Evolutionary conservation across 306 rosid species (phyloP).

Genomic region (Neltuma alba): DNA sequence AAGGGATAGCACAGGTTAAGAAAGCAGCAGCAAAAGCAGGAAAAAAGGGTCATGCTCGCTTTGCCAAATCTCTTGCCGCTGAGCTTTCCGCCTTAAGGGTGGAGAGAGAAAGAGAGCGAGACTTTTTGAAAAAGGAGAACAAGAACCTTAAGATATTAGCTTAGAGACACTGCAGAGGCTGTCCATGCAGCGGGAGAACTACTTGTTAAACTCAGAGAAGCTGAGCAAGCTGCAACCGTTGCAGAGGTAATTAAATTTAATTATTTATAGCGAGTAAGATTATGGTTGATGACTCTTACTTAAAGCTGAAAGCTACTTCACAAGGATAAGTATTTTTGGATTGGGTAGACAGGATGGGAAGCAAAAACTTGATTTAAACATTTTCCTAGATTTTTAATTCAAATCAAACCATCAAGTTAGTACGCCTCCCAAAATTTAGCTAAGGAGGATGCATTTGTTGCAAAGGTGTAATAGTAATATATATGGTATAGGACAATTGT

Average conservation of each 20-base stretch:
- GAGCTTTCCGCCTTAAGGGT: conserved; percentile 73
- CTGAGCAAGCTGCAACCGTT: conserved; percentile 73
- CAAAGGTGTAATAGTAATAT: not conserved
- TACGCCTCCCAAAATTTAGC: not conserved
- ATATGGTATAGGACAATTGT: not conserved
- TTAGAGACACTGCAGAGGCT: conserved; percentile 96
- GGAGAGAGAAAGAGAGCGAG: conserved; percentile 77
- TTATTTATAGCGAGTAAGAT: not conserved
- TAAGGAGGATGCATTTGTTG: not conserved
- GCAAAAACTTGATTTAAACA: not conserved
- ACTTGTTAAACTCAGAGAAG: conserved; percentile 91
- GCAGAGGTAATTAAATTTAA: conserved; percentile 67
- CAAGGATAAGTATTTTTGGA: not conserved
- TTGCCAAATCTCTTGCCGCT: conserved; percentile 70
- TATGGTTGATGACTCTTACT: not conserved
- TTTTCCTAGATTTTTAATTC: not conserved
- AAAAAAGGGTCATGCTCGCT: conserved; percentile 68
- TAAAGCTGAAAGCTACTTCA: not conserved
- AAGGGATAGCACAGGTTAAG: conserved; percentile 90
- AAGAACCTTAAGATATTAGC: conserved; percentile 78
- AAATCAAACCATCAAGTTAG: not conserved
- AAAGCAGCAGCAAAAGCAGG: conserved; percentile 89
- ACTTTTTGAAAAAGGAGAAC: conserved; percentile 79
- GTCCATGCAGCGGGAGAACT: conserved; percentile 99
- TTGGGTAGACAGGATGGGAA: not conserved